Base-by-base conservation (phyloP, 305 asterid species). In the Fraxinus dipetala region DNA sequence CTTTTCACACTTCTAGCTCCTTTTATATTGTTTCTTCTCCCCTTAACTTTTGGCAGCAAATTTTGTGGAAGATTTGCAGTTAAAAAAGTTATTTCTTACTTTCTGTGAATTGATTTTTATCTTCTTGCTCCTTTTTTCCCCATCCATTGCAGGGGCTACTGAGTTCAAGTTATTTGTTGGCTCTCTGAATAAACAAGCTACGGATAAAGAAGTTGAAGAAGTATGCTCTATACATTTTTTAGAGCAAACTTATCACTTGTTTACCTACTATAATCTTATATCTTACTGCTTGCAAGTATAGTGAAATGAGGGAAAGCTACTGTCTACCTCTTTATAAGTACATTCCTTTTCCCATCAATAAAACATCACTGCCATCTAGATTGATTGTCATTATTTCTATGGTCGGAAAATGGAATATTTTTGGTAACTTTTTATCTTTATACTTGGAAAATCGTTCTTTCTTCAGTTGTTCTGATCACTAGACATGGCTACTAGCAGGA, bases 81-180 rank as follows among this genome's bases (percentile, higher is more conserved):
- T 30, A 24, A 22, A 48, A 51, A 63, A 63, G 6, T 22, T 75
- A 32, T 63, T 67, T 67, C 13, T 35, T 54, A 32, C n/a, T n/a
- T n/a, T 16, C 63, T 36, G 73, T 65, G 61, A 69, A 75, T 54
- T 70, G 75, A 61, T 82, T 81, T 18, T n/a, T 48, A 32, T 82
- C 76, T 80, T 72, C 67, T 77, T 85, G 72, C 73, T 84, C 79
- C 75, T 78, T 79, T 80, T 78, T 81, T 54, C 56, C 38, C 22
- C 13, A 63, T 72, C 69, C 35, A 83, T 82, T 77, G 69, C 86
- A 96, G 99, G 98, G 86, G 95, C 98, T 79, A 92, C 90, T 1
- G 99, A 96, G 86, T 93, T 82, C 91, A 96, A 96, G 91, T 86
- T 96, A 86, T 96, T 94, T 87, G 98, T 96, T 84, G 98, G 98